Evolutionary conservation across 805 yeast genomes (phyloP).

Genomic region (Candida adriatica): DNA sequence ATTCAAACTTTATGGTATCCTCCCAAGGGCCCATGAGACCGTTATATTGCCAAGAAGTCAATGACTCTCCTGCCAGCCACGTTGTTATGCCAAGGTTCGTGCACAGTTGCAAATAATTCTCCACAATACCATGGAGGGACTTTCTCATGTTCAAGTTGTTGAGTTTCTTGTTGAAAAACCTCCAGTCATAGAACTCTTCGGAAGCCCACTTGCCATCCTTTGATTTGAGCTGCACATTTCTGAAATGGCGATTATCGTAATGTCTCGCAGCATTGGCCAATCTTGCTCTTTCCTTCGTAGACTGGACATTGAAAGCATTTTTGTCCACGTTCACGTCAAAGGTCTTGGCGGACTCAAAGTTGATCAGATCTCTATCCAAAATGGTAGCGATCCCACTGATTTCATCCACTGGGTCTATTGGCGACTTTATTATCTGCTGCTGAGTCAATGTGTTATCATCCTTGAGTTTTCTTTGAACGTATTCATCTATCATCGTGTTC

Average conservation of each 20-base stretch:
- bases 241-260: conserved; percentile 26
- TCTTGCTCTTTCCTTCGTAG: conserved; percentile 24
- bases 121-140: conserved; percentile 38
- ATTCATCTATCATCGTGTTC: conserved; percentile 29
- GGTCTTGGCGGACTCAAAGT: conserved; percentile 18
- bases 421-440: conserved; percentile 26
- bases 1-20: conserved; percentile 40
- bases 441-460: conserved; percentile 16
- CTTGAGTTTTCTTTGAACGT: conserved; percentile 25
- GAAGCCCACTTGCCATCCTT: conserved; percentile 27
- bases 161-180: conserved; percentile 48
- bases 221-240: conserved; percentile 26
- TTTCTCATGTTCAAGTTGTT: conserved; percentile 32
- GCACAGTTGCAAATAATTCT: conserved; percentile 40
- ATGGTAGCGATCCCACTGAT: conserved; percentile 22
- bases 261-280: conserved; percentile 27
- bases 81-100: conserved; percentile 35
- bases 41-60: conserved; percentile 44
- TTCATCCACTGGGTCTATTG: conserved; percentile 24
- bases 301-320: conserved; percentile 23
- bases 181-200: conserved; percentile 53
- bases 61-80: conserved; percentile 44
- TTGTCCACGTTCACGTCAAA: conserved; percentile 15
- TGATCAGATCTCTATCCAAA: conserved; percentile 26
- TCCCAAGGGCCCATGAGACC: conserved; percentile 51